phyloP scores from a whole-genome alignment of 2,329 filamentous ascomycete species.

The Tolypocladium cylindrosporum region DNA sequence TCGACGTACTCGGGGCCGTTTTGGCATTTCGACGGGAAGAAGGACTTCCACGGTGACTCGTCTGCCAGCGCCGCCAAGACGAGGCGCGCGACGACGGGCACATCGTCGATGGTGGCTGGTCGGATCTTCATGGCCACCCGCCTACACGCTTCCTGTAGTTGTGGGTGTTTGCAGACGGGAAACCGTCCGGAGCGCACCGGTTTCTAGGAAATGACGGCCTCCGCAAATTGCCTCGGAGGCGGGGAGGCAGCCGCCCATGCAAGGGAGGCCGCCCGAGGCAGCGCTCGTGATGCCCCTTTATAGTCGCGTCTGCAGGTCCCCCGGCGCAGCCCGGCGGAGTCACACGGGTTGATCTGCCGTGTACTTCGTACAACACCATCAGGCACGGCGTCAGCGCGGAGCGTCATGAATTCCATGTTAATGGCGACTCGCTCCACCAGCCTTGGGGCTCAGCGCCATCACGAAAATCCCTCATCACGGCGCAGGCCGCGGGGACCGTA shows the following conservation, averaged over 20 bases:
- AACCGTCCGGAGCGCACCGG: neutral
- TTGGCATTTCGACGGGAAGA: conserved; percentile 3
- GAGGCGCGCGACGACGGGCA: conserved; percentile 8
- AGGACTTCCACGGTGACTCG: conserved; percentile 7
- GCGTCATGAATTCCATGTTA: neutral
- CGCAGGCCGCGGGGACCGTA: neutral
- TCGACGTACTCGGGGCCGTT: neutral
- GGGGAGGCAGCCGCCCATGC: neutral
- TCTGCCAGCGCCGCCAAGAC: conserved; percentile 6
- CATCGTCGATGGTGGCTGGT: conserved; percentile 6
- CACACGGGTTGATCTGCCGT: neutral
- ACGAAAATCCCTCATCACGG: neutral
- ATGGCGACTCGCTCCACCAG: neutral
- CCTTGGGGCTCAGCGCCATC: neutral
- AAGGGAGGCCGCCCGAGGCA: neutral
- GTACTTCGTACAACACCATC: neutral
- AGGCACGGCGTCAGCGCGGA: neutral
- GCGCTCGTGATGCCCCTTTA: neutral
- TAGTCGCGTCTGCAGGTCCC: neutral
- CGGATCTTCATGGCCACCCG: conserved; percentile 5
- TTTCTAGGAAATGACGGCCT: neutral
- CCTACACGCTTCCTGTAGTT: neutral
- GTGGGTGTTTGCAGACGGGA: neutral
- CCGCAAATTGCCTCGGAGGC: neutral
- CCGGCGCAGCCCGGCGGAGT: neutral